Evolutionary conservation across 805 yeast genomes (phyloP), one percentile per base, ranked within the genome.

Genomic region (Lachancea fermentati): DNA sequence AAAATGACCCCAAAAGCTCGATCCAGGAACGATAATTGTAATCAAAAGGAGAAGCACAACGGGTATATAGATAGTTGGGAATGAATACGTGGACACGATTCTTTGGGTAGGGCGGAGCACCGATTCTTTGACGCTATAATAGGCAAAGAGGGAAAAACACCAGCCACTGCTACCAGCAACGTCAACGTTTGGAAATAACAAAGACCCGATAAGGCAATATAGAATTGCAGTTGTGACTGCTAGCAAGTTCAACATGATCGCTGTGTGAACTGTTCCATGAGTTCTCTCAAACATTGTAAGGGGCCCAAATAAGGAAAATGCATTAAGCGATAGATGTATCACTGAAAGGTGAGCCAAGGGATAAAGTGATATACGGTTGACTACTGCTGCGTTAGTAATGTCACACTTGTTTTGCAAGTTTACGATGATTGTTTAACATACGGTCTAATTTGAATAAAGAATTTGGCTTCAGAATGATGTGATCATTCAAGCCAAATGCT

Each of bases 201-300:
- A 30, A 3, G 54, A 46, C 1, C 69, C 68, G 4, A 76, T 55
- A 5, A 75, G 18, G 49, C 82, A 73, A 61, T 74, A 81, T 33
- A 76, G 73, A 30, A 85, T 53, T 3, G 83, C 96, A 2, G 91
- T 72, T 3, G 76, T 60, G 1, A 81, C 78, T 2, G 95, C 85
- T 36, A 82, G 61, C 18, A 84, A 54, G 57, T 86, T 87, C 42
- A 88, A 66, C 12, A 87, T 79, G 34, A 88, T 68, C 3, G 94
- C 96, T 3, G 95, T 83, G 60, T 85, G 77, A 2, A 87, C 82
- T 0, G 97, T 86, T 4, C 96, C 97, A 53, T 85, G 81, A 16
- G 63, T 57, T 41, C 71, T 65, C 66, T 87, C 96, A 60, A 80
- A 87, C 37, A 69, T 67, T 9, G 80, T 67, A 51, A 86, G 58